phyloP scores from a whole-genome alignment of 805 yeast genomes.

The Cyberlindnera meyerae region DNA sequence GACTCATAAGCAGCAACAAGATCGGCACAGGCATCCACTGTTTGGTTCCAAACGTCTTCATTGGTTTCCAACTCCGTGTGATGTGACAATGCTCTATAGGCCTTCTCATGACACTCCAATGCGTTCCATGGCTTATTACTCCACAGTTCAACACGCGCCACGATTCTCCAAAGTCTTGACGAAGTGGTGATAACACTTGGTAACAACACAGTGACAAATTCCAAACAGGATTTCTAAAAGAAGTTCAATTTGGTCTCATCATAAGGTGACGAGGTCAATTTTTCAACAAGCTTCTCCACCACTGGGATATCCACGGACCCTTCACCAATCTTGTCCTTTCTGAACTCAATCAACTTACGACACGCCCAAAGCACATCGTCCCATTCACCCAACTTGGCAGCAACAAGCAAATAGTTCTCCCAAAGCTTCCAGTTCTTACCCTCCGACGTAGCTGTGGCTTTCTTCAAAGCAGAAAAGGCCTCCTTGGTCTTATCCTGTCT shows the following conservation, averaged over 20 bases:
- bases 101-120: slow-evolving; percentile 79
- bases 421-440: slow-evolving; percentile 82
- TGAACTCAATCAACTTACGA: slow-evolving; percentile 53
- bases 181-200: slow-evolving; percentile 63
- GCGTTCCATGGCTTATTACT: slow-evolving; percentile 83
- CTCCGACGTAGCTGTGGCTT: slow-evolving; percentile 69
- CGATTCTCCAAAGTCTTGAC: slow-evolving; percentile 69
- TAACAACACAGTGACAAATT: slow-evolving; percentile 61
- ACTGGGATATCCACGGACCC: slow-evolving; percentile 69
- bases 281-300: slow-evolving; percentile 65
- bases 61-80: slow-evolving; percentile 59
- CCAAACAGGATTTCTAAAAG: slow-evolving; percentile 66
- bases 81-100: slow-evolving; percentile 66
- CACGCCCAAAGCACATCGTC: slow-evolving; percentile 76
- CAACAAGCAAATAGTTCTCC: slow-evolving; percentile 81
- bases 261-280: slow-evolving; percentile 50
- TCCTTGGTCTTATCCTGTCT: slow-evolving; percentile 61
- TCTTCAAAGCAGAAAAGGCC: slow-evolving; percentile 79
- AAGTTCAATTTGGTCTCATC: slow-evolving; percentile 36
- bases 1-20: slow-evolving; percentile 82
- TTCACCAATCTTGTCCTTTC: slow-evolving; percentile 54
- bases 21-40: slow-evolving; percentile 74
- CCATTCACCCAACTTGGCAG: slow-evolving; percentile 83
- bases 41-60: slow-evolving; percentile 66
- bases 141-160: slow-evolving; percentile 87